Base-by-base conservation (phyloP, 2,329 filamentous ascomycete species). In the Boeremia lycopersici region DNA sequence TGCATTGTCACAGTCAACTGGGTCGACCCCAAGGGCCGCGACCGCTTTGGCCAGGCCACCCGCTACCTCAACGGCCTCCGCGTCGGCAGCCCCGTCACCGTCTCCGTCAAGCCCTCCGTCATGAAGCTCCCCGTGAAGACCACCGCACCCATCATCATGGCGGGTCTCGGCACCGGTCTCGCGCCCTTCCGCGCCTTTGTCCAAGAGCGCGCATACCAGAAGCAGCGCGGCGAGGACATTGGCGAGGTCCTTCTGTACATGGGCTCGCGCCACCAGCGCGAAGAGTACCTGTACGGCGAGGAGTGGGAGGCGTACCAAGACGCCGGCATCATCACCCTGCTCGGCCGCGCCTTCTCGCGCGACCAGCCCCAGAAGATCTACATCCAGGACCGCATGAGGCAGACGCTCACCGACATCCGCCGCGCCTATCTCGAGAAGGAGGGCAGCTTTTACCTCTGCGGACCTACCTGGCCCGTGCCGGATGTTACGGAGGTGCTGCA, bases 131-230 rank as follows among this genome's bases (percentile, higher is more conserved):
- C 95, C 5, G 79, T 84, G 57, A 89, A 87, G 74, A 88, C 93
- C 65, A 95, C 91, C 33, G 91, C 93, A 42, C 95, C 95, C 35
- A 87, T 99, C 73, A 97, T 99, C 82, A 97, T 99, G 93, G 95
- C 95, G 9, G 95, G 95, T 76, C 89, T 98, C n/a, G 95, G 95
- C 61, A 99, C 95, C 0, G 95, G 95, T 72, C 88, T 99, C 19
- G 95, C 95, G 1, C 95, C 95, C n/a, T 99, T 99, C 91, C 91
- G 95, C 63, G 95, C 95, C 56, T 99, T 99, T 72, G 89, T 98
- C 41, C 95, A 99, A 79, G 95, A 99, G 80, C 93, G 95, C 53
- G 95, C 95, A 44, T 92, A 96, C 86, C 93, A 99, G 75, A 96
- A 96, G 81, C 88, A 91, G n/a, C 91, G 96, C 76, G 95, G 95